Evolutionary conservation across 441 rosid genomes (phyloP).

Genomic region (Mallotus repandus): DNA sequence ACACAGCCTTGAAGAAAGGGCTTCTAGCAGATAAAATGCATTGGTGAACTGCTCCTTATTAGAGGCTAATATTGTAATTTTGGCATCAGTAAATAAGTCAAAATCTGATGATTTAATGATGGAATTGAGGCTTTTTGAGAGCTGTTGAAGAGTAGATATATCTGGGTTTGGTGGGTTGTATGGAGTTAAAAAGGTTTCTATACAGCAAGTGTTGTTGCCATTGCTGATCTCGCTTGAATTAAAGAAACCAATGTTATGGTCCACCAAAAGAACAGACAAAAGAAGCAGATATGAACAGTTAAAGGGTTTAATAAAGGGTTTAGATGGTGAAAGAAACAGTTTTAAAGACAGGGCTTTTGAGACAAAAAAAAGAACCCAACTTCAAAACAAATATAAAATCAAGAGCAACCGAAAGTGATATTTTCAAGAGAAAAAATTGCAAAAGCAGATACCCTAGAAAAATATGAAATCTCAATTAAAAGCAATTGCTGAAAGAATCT

Average conservation of each 20-base stretch:
- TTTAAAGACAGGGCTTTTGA: not conserved
- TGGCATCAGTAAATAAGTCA: conserved; percentile 64
- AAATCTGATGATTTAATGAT: conserved; percentile 44
- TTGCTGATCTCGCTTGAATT: conserved; percentile 66
- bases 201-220: conserved; percentile 56
- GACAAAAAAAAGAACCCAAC: not conserved
- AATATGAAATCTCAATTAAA: no score
- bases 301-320: not conserved
- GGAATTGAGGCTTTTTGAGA: conserved; percentile 54
- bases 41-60: conserved; percentile 58
- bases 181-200: conserved; percentile 31
- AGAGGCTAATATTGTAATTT: conserved; percentile 21
- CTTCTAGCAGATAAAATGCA: conserved; percentile 76
- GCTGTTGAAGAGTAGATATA: conserved; percentile 43
- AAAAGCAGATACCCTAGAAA: not conserved
- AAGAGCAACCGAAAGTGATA: not conserved
- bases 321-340: no score
- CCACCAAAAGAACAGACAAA: conserved; percentile 34
- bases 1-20: conserved; percentile 47
- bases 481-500: no score
- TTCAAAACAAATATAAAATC: not conserved
- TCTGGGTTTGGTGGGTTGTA: conserved; percentile 38
- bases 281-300: not conserved
- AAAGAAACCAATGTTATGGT: conserved; percentile 47
- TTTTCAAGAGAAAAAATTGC: not conserved